phyloP scores from a whole-genome alignment of 768 basidiomycete species.

The Rhodosporidiobolus odoratus region DNA sequence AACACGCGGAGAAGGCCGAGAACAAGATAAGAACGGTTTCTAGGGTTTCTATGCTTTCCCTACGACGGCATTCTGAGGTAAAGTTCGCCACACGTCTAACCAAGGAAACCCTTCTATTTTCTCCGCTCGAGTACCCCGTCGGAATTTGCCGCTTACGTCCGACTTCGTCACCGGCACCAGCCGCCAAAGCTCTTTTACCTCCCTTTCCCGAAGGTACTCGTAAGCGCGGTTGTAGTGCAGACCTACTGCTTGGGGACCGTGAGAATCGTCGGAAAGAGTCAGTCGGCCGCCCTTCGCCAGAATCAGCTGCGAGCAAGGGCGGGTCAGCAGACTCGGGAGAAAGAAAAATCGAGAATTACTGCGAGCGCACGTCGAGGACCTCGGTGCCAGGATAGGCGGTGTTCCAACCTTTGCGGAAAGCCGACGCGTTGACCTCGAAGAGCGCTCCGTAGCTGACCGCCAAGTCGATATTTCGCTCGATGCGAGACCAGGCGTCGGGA shows the following conservation, averaged over 20 bases:
- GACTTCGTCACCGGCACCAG: constrained; percentile 36
- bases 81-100: neutral
- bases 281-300: constrained; percentile 64
- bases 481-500: constrained; percentile 58
- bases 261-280: constrained; percentile 90
- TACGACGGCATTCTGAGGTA: neutral
- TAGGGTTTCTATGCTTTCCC: neutral
- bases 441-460: constrained; percentile 77
- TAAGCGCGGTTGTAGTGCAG: constrained; percentile 68
- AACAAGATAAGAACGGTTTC: too few relatives aligned
- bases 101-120: constrained; percentile 17
- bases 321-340: neutral
- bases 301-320: constrained; percentile 57
- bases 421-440: constrained; percentile 89
- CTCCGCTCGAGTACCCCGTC: neutral
- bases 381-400: constrained; percentile 77
- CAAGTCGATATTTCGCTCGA: constrained; percentile 67
- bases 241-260: constrained; percentile 80
- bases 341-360: neutral
- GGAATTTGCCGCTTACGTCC: neutral
- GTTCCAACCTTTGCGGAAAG: constrained; percentile 84
- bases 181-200: constrained; percentile 54
- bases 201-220: constrained; percentile 61
- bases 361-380: constrained; percentile 60
- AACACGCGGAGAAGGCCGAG: neutral